Evolutionary conservation across 2,329 filamentous ascomycete genomes (phyloP).

Genomic region (Didymella glomerata): DNA sequence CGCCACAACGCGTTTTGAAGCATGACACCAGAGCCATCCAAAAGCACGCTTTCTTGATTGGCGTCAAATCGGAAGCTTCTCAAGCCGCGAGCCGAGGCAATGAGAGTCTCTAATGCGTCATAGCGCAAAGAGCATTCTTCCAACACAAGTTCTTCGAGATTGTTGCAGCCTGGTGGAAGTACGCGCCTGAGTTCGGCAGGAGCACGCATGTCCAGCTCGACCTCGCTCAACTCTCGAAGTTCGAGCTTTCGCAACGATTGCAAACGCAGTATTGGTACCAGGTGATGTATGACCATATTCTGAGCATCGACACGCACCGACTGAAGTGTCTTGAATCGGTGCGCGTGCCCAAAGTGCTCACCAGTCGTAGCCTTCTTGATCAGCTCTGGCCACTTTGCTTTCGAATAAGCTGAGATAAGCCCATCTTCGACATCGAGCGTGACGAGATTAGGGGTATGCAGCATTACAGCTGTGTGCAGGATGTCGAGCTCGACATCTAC

Average conservation of each 20-base stretch:
- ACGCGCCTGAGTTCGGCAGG: constrained; percentile 23
- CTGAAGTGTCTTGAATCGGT: constrained; percentile 30
- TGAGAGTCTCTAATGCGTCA: constrained; percentile 25
- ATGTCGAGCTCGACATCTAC: constrained; percentile 23
- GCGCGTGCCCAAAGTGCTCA: constrained; percentile 23
- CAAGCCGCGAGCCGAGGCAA: constrained; percentile 27
- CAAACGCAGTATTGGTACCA: constrained; percentile 36
- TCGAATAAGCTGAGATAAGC: constrained; percentile 18
- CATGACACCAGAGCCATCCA: constrained; percentile 5
- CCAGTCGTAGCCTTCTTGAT: constrained; percentile 28
- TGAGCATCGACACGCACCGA: constrained; percentile 30
- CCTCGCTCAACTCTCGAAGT: constrained; percentile 23
- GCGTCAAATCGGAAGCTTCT: constrained; percentile 29
- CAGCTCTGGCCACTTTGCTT: constrained; percentile 33
- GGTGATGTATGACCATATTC: constrained; percentile 18
- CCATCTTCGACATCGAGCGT: constrained; percentile 29
- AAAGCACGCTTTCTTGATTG: constrained; percentile 9
- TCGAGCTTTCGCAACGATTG: constrained; percentile 31
- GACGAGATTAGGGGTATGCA: constrained; percentile 36
- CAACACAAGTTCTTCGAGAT: constrained; percentile 30
- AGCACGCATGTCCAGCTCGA: constrained; percentile 4
- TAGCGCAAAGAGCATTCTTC: constrained; percentile 22
- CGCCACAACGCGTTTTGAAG: constrained; percentile 17
- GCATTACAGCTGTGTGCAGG: constrained; percentile 35
- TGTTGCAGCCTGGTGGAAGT: constrained; percentile 27